These are phyloP conservation scores for Cystobasidium sp. DNA, from an alignment of 1,284 basidiomycete genomes.

Conservation along the genomic window DNA sequence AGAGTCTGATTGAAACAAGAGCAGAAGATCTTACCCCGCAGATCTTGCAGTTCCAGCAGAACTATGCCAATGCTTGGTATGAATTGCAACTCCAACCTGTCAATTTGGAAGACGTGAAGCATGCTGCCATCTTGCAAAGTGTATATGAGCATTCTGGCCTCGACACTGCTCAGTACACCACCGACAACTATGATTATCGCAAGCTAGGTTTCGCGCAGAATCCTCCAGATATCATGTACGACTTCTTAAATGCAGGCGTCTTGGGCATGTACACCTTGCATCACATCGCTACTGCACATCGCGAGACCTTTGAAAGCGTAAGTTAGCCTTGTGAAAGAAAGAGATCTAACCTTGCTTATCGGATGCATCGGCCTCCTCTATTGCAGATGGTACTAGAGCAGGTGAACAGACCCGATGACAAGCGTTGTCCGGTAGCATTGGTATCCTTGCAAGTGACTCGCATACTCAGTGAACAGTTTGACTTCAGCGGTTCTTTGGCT, in stretches of 20 bases:
- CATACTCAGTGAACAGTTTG: slow-evolving; percentile 79
- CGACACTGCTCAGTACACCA: background rate
- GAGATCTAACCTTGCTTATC: background rate
- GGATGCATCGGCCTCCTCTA: background rate
- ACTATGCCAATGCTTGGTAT: slow-evolving; percentile 78
- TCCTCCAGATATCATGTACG: slow-evolving; percentile 58
- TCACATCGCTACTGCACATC: slow-evolving; percentile 72
- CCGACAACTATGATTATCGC: slow-evolving; percentile 14
- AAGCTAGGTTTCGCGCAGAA: slow-evolving; percentile 25
- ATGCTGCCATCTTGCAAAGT: slow-evolving; percentile 13
- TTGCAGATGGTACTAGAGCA: slow-evolving; percentile 79
- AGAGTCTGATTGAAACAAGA: slow-evolving; percentile 86
- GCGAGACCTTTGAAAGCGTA: slow-evolving; percentile 81
- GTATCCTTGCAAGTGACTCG: slow-evolving; percentile 87
- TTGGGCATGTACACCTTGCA: slow-evolving; percentile 76
- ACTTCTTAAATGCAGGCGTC: slow-evolving; percentile 82
- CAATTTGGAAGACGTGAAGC: background rate
- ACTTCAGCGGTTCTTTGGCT: slow-evolving; percentile 73
- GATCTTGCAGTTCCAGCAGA: slow-evolving; percentile 89
- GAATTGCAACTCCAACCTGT: slow-evolving; percentile 67
- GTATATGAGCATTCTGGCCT: slow-evolving; percentile 24
- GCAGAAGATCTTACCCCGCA: slow-evolving; percentile 82
- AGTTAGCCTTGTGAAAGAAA: slow-evolving; percentile 31
- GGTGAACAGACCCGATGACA: slow-evolving; percentile 72
- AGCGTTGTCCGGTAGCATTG: slow-evolving; percentile 82